Evolutionary conservation across 768 basidiomycete genomes (phyloP).

Genomic region (Pulveroboletus sp.): DNA sequence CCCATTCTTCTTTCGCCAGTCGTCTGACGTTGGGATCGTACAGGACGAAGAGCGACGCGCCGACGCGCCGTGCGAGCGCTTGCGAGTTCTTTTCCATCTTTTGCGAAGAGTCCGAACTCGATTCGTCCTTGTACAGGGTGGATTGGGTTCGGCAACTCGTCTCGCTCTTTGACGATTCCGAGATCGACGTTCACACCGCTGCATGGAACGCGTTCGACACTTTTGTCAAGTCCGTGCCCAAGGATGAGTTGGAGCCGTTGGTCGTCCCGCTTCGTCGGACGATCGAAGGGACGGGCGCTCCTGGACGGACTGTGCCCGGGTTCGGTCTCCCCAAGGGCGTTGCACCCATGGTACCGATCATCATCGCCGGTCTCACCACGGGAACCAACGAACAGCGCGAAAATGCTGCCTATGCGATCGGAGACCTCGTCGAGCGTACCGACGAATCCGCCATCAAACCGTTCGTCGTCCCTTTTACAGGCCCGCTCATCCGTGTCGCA

Average conservation of each 20-base stretch:
- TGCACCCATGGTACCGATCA: slow-evolving; percentile 77
- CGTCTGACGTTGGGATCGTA: not conserved
- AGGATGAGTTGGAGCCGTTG: slow-evolving; percentile 88
- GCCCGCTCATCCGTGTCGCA: slow-evolving; percentile 92
- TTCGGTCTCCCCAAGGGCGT: slow-evolving; percentile 84
- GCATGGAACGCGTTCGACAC: slow-evolving; percentile 81
- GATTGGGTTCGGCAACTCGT: slow-evolving; percentile 95
- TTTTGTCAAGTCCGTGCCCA: slow-evolving; percentile 86
- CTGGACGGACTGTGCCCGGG: slow-evolving; percentile 76
- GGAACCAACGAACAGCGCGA: slow-evolving; percentile 95
- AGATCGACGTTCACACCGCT: slow-evolving; percentile 71
- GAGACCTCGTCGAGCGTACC: slow-evolving; percentile 90
- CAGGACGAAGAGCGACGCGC: slow-evolving; percentile 78
- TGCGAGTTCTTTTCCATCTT: slow-evolving; percentile 76
- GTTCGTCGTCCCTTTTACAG: slow-evolving; percentile 92
- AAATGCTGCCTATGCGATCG: slow-evolving; percentile 92
- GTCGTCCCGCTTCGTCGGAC: slow-evolving; percentile 86
- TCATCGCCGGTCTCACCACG: slow-evolving; percentile 88
- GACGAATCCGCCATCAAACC: slow-evolving; percentile 86
- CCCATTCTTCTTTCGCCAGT: not conserved
- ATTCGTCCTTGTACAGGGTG: slow-evolving; percentile 79
- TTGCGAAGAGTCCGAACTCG: slow-evolving; percentile 79
- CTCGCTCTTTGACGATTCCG: slow-evolving; percentile 73
- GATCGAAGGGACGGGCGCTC: slow-evolving; percentile 80
- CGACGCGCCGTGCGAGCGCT: slow-evolving; percentile 70